Percentiles rank a stretch among this genome's conserved stretches.
These are phyloP conservation scores for Rhynchosporium secalis DNA, from an alignment of 2,329 filamentous ascomycete genomes.

Conservation along the genomic window DNA sequence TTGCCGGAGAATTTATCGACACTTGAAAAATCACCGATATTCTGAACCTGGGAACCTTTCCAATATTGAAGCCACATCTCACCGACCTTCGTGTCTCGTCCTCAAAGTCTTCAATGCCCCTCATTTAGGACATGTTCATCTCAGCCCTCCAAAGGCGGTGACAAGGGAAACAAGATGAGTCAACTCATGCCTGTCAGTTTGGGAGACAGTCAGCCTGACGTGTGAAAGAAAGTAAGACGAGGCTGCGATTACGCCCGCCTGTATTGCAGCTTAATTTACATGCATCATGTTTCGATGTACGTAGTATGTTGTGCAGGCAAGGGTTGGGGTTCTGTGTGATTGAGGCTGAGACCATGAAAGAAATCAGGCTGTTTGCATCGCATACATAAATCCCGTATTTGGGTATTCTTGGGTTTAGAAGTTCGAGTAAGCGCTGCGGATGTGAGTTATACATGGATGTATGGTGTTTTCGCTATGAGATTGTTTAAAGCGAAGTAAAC, in stretches of 20 bases:
- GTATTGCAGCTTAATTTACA: too few relatives aligned
- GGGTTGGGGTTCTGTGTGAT: conserved; percentile 2
- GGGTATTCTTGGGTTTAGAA: conserved; percentile 1
- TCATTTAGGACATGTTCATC: background rate
- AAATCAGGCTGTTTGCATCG: conserved; percentile 1
- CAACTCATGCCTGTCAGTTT: background rate
- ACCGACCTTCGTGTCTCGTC: background rate
- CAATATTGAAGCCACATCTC: background rate
- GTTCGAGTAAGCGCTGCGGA: conserved; percentile 7
- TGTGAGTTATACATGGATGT: conserved; percentile 9
- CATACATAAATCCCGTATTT: background rate
- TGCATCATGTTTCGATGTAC: conserved; percentile 4
- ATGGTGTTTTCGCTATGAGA: background rate
- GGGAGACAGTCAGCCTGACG: background rate
- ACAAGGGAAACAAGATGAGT: conserved; percentile 12
- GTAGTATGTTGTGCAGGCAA: background rate
- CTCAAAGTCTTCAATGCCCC: conserved; percentile 1
- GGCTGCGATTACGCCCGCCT: conserved; percentile 7
- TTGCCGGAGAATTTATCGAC: conserved; percentile 7
- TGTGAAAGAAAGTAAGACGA: conserved; percentile 1
- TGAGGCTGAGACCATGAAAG: conserved; percentile 8
- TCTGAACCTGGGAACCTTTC: background rate
- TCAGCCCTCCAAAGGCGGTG: conserved; percentile 5
- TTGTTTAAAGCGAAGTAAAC: background rate
- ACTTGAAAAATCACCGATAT: conserved; percentile 2